Base-by-base conservation (phyloP, 2,329 filamentous ascomycete species). In the Pseudophaeomoniella oleicola region DNA sequence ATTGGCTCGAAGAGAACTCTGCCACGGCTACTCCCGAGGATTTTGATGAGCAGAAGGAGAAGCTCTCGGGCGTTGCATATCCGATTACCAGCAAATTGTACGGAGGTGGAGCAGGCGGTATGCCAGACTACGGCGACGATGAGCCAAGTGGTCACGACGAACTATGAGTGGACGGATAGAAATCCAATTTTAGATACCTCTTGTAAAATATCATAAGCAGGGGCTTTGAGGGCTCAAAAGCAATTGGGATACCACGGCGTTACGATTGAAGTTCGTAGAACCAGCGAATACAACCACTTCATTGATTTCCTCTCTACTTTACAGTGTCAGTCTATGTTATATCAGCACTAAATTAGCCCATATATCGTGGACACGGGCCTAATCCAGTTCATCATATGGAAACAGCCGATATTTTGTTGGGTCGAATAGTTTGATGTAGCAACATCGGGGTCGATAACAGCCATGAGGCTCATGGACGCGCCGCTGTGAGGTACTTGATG, bases 11-110 rank as follows among this genome's bases (percentile, higher is more conserved):
- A 51, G 85, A 93, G 75, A 92, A 94, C 66, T 83, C 75, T 48
- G 76, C 80, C 48, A 80, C 81, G 36, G 90, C 90, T 46, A 75
- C 71, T 49, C 72, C 85, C 41, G 88, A 94, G 69, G 90, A 96
- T 70, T 94, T 96, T 53, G 87, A 94, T 65, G 90, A 98, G 76
- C 88, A 96, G 72, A 94, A 92, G 73, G 88, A 98, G 81, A 94
- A 94, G 75, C 75, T 98, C 50, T 92, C 83, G 53, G 81, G 82
- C 62, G 83, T 94, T 46, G 90, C 90, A 37, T 94, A 96, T 70
- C 90, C 90, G 50, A 98, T 98, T 67, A 98, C 90, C 52, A 93
- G 84, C 70, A 98, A 98, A 78, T 74, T 94, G 55, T 94, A 94
- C 71, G 67, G 69, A 50, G 69, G 71, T 53, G 76, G 74, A 50